Base-by-base conservation (phyloP, 208 protist species). In the Trypanosomatidae sp. region DNA sequence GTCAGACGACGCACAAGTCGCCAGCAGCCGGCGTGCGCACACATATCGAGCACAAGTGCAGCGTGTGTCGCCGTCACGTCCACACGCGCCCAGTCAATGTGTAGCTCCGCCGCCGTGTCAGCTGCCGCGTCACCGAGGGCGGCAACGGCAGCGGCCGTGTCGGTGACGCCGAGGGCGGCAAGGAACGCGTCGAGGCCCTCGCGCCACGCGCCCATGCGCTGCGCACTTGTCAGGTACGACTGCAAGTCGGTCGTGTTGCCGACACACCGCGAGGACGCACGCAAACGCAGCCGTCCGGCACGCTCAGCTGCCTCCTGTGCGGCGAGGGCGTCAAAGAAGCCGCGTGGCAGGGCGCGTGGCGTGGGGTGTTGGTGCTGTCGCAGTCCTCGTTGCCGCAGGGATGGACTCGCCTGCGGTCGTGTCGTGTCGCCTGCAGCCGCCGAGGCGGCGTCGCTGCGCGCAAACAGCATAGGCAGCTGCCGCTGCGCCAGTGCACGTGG, bases 211-310 rank as follows among this genome's bases (percentile, higher is more conserved):
- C 56, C 55, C 48, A 80, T 84, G 4, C 61, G 63, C 42, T 52
- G 53, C 1, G 76, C 66, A 5, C 61, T 53, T 0, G 59, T 47
- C 15, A 92, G 56, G 53, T 71, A 74, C n/a, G 70, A 55, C 25
- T 71, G 62, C 11, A 92, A 62, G 48, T 92, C 79, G 21, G 60
- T 44, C 52, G 71, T 77, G 56, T 87, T 92, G 18, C 57, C 56
- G 27, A 86, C 55, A 11, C 19, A 42, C 15, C 30, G 20, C n/a
- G 27, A 11, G n/a, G 43, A 45, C 21, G 26, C 3, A 46, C 15
- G 5, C 11, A 22, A 25, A 8, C 10, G 25, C 21, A 13, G 15
- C 25, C 4, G 2, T 1, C 25, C 37, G 1, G 15, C n/a, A 5
- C 20, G n/a, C n/a, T 11, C 20, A 1, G 11, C 37, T 22, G 15